These are phyloP conservation scores for Erodium maritimum DNA, from an alignment of 345 rosid genomes.

Conservation along the genomic window DNA sequence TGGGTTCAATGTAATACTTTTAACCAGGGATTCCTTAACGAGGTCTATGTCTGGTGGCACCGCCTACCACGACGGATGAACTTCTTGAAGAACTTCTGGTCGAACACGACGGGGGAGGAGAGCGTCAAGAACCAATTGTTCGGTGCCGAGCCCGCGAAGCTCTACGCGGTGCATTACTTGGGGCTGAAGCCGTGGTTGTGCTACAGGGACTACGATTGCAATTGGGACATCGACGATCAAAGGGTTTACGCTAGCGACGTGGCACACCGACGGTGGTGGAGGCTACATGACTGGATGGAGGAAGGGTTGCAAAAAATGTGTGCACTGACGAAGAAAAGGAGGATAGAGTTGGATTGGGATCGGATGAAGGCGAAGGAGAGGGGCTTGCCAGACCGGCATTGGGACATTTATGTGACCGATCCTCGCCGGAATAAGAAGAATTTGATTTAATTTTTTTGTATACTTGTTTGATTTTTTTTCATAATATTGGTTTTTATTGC, in stretches of 20 bases:
- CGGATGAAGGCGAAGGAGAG: constrained; percentile 38
- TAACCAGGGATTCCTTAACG: constrained; percentile 71
- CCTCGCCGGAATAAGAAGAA: constrained; percentile 41
- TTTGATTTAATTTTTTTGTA: too few relatives aligned
- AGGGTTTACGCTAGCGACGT: constrained; percentile 77
- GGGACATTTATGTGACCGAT: constrained; percentile 72
- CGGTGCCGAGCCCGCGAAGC: constrained; percentile 59
- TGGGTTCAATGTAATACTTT: too few relatives aligned
- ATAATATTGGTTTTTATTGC: too few relatives aligned
- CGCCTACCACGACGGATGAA: constrained; percentile 72
- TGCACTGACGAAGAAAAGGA: constrained; percentile 54
- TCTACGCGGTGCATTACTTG: constrained; percentile 70
- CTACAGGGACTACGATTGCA: too few relatives aligned
- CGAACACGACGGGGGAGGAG: constrained; percentile 59
- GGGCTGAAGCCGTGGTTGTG: constrained; percentile 90
- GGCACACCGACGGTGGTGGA: constrained; percentile 85
- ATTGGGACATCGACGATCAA: constrained; percentile 33
- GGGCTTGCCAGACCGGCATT: constrained; percentile 45
- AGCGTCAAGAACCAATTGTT: constrained; percentile 63
- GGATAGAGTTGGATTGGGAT: constrained; percentile 46
- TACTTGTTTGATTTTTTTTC: too few relatives aligned
- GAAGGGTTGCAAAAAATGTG: constrained; percentile 45
- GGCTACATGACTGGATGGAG: constrained; percentile 64
- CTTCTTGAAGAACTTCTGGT: constrained; percentile 79
- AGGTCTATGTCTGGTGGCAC: constrained; percentile 89